Evolutionary conservation across 495 filamentous ascomycete species (phyloP).

Genomic region (Annulohypoxylon nitens): DNA sequence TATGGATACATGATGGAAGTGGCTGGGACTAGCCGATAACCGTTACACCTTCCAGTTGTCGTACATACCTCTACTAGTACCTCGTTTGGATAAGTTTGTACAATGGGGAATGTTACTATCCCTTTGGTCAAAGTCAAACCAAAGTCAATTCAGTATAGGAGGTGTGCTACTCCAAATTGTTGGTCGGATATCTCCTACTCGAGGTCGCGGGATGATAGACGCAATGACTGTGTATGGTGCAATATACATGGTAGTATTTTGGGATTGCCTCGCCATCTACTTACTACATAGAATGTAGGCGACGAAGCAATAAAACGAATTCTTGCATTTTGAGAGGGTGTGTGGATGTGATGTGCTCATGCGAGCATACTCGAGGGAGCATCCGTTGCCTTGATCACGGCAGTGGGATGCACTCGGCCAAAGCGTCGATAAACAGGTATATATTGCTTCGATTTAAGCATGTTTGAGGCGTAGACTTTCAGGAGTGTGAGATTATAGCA

Average conservation of each 20-base stretch:
- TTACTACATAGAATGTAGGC: neutral
- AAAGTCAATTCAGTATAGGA: neutral
- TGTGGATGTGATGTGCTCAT: neutral
- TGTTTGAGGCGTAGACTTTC: neutral
- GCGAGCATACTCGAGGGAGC: neutral
- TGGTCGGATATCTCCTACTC: neutral
- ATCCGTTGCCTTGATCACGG: neutral
- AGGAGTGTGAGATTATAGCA: conserved; percentile 24
- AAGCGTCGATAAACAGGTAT: conserved; percentile 3
- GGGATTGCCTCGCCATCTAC: neutral
- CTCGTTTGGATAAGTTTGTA: neutral
- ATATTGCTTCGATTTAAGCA: neutral
- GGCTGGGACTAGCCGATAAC: neutral
- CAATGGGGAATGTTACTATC: neutral
- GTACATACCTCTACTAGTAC: neutral
- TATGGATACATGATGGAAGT: neutral
- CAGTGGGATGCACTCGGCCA: neutral
- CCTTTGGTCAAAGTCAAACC: neutral
- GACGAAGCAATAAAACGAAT: neutral
- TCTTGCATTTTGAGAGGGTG: neutral
- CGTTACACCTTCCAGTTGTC: neutral
- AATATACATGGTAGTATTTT: neutral
- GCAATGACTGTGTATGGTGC: neutral
- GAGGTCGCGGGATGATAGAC: neutral
- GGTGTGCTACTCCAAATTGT: neutral